phyloP scores from a whole-genome alignment of 148 eudicot species.

The Dianthus caryophyllus region DNA sequence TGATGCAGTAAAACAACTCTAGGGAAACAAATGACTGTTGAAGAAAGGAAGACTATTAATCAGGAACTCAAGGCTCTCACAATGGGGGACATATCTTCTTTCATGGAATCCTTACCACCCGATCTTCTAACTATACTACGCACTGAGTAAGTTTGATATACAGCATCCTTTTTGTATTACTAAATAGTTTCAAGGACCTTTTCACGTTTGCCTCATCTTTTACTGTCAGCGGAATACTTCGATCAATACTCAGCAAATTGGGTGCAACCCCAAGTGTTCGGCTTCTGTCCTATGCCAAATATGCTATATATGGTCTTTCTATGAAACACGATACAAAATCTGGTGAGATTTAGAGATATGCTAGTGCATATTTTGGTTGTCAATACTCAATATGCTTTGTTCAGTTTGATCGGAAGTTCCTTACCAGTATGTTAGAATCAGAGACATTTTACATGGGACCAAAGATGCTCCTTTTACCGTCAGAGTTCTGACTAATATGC shows the following conservation, averaged over 20 bases:
- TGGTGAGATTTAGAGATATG: conserved; percentile 35
- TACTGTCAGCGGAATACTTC: conserved; percentile 60
- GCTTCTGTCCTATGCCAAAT: conserved; percentile 64
- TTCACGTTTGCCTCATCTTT: neutral
- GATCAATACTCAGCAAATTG: conserved; percentile 65
- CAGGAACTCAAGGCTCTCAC: conserved; percentile 58
- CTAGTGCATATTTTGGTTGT: conserved; percentile 1
- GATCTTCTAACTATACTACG: conserved; percentile 65
- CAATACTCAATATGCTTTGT: neutral
- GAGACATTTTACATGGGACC: neutral
- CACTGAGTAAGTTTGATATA: conserved; percentile 54
- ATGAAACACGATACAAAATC: conserved; percentile 31
- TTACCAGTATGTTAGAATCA: neutral
- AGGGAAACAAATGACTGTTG: conserved; percentile 62
- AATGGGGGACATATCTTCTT: conserved; percentile 72
- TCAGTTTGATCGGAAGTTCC: neutral
- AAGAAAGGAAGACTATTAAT: conserved; percentile 59
- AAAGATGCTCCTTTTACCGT: neutral
- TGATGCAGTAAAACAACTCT: conserved; percentile 61
- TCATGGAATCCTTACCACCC: conserved; percentile 84
- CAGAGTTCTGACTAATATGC: neutral
- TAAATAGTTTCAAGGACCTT: neutral
- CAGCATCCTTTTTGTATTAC: neutral
- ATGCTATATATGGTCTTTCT: conserved; percentile 64
- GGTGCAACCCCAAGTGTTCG: conserved; percentile 58